Evolutionary conservation across 2,329 filamentous ascomycete species (phyloP).

Genomic region (Arthrinium phaeospermum): DNA sequence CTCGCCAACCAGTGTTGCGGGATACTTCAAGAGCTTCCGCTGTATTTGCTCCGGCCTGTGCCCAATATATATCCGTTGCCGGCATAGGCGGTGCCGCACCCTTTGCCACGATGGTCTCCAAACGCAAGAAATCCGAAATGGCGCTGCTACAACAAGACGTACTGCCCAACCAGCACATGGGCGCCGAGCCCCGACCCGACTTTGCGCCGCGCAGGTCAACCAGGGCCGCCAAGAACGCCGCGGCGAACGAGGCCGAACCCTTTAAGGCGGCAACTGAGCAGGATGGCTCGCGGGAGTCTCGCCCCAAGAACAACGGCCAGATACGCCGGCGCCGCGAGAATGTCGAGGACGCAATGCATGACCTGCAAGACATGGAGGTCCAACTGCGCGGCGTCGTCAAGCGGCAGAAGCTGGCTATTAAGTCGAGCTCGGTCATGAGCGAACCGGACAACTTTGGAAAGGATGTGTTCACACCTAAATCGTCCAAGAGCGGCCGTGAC

Average conservation of each 20-base stretch:
- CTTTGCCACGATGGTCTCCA: conserved; percentile 42
- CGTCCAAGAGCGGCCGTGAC: conserved; percentile 23
- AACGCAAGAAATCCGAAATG: conserved; percentile 41
- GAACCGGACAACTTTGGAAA: conserved; percentile 37
- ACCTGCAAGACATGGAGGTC: conserved; percentile 56
- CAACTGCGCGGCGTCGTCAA: conserved; percentile 50
- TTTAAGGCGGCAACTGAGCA: background rate
- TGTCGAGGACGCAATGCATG: conserved; percentile 48
- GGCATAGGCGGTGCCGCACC: background rate
- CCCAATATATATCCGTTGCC: conserved; percentile 26
- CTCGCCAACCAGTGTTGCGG: conserved; percentile 22
- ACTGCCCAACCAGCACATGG: conserved; percentile 13
- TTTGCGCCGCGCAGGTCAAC: conserved; percentile 23
- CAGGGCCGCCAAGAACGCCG: background rate
- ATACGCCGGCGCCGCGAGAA: conserved; percentile 31
- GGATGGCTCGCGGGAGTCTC: background rate
- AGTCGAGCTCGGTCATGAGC: conserved; percentile 43
- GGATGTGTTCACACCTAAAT: conserved; percentile 40
- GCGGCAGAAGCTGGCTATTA: conserved; percentile 53
- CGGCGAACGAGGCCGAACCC: background rate
- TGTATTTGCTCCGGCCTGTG: conserved; percentile 26
- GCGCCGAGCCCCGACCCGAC: conserved; percentile 14
- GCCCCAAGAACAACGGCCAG: background rate
- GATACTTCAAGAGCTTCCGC: conserved; percentile 22
- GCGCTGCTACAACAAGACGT: conserved; percentile 26